Evolutionary conservation across 352 stramenopile species (phyloP).

Genomic region (Pythium guiyangense): DNA sequence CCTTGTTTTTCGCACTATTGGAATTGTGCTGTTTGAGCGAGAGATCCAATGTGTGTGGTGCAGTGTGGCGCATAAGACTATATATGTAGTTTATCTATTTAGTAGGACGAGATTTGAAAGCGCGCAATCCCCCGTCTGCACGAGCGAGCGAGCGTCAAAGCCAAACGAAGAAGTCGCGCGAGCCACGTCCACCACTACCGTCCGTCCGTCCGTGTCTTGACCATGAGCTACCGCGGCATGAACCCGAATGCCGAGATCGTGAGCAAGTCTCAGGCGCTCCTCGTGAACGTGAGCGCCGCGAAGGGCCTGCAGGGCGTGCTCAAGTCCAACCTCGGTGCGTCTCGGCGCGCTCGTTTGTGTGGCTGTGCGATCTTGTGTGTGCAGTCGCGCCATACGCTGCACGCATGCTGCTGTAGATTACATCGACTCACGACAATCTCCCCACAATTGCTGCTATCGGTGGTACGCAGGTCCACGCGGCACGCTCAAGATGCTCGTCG

Average conservation of each 20-base stretch:
- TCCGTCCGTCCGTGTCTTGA: slow-evolving; percentile 1
- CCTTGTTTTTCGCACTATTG: too few species aligned
- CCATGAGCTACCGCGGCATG: slow-evolving; percentile 80
- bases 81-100: too few species aligned
- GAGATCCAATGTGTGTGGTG: too few species aligned
- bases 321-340: slow-evolving; percentile 89
- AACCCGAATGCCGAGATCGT: slow-evolving; percentile 98
- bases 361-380: background rate
- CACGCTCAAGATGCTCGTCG: slow-evolving; percentile 99
- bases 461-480: slow-evolving; percentile 84
- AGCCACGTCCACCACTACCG: too few species aligned
- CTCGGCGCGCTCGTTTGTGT: background rate
- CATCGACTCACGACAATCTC: background rate
- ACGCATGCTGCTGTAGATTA: background rate
- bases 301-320: slow-evolving; percentile 96
- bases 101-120: too few species aligned
- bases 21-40: too few species aligned
- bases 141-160: too few species aligned
- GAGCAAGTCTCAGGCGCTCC: slow-evolving; percentile 91
- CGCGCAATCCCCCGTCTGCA: too few species aligned
- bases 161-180: too few species aligned
- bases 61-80: too few species aligned
- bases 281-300: slow-evolving; percentile 97
- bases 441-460: background rate
- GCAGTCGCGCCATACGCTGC: background rate